phyloP scores from a whole-genome alignment of 1,284 basidiomycete species.

The Sanguinoderma infundibulare region DNA sequence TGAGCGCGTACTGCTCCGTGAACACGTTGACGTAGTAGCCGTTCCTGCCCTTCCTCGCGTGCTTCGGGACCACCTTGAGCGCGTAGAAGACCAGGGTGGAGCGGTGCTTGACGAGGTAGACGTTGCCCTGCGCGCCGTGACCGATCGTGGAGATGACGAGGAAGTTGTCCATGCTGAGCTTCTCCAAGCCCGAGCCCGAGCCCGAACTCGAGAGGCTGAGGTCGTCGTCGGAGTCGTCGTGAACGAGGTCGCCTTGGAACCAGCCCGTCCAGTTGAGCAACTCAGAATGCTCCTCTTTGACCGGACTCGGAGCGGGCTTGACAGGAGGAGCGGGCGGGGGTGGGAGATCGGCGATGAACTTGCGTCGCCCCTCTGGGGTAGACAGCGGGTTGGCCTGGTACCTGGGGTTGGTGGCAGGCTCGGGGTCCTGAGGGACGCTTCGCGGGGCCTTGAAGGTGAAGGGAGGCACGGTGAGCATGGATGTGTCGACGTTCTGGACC shows the following conservation, averaged over 20 bases:
- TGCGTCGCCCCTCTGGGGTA: background rate
- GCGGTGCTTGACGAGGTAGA: slow-evolving; percentile 28
- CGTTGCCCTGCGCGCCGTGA: slow-evolving; percentile 29
- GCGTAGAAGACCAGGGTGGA: slow-evolving; percentile 21
- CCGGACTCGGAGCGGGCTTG: background rate
- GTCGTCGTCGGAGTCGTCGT: background rate
- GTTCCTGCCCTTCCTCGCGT: slow-evolving; percentile 1
- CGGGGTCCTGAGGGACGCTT: background rate
- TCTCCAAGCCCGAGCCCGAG: background rate
- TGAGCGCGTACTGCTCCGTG: slow-evolving; percentile 20
- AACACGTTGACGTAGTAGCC: slow-evolving; percentile 11
- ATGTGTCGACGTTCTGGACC: background rate
- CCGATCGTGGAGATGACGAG: slow-evolving; percentile 25
- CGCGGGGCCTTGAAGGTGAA: background rate
- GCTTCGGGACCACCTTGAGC: slow-evolving; percentile 32
- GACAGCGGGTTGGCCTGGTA: background rate
- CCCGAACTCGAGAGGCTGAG: background rate
- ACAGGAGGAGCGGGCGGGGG: background rate
- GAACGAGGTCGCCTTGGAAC: background rate
- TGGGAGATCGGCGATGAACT: background rate
- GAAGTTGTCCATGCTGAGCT: slow-evolving; percentile 21
- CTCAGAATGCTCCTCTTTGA: background rate
- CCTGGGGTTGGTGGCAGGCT: too few relatives aligned
- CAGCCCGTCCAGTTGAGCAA: background rate
- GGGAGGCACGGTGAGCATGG: background rate